A percentile compares a stretch with the other conserved stretches of the same genome.
phyloP scores from a whole-genome alignment of 2,329 filamentous ascomycete genomes.

The Trematosphaeria pertusa region DNA sequence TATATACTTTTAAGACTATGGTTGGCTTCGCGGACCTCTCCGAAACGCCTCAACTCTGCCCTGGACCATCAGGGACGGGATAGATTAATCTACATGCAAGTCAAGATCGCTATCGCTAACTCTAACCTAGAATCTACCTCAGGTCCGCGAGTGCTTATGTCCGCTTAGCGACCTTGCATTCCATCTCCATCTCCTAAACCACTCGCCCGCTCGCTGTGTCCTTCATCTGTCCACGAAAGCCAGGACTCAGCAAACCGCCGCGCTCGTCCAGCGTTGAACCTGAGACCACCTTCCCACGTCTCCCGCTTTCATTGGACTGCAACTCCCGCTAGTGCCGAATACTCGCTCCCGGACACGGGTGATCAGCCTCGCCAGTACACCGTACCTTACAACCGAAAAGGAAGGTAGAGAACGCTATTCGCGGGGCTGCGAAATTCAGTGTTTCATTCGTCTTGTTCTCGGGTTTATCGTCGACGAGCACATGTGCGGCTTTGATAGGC shows the following conservation, averaged over 20 bases:
- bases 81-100: background rate
- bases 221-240: too few species aligned
- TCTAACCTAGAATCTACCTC: conserved; percentile 3
- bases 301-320: too few species aligned
- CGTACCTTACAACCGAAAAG: too few species aligned
- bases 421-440: background rate
- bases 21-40: background rate
- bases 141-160: background rate
- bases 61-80: background rate
- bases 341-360: too few species aligned
- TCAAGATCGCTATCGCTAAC: conserved; percentile 1
- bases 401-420: background rate
- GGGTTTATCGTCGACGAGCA: conserved; percentile 1
- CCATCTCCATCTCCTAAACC: too few species aligned
- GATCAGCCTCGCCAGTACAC: too few species aligned
- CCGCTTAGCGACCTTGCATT: too few species aligned
- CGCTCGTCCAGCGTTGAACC: too few species aligned
- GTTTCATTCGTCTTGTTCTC: background rate
- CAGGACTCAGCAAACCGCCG: too few species aligned
- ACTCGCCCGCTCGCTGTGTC: too few species aligned
- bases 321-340: too few species aligned
- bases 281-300: too few species aligned
- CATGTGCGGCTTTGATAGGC: conserved; percentile 10
- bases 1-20: background rate
- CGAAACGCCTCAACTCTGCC: background rate